Evolutionary conservation across 2,329 filamentous ascomycete species (phyloP).

Genomic region (Aureobasidium sp.): DNA sequence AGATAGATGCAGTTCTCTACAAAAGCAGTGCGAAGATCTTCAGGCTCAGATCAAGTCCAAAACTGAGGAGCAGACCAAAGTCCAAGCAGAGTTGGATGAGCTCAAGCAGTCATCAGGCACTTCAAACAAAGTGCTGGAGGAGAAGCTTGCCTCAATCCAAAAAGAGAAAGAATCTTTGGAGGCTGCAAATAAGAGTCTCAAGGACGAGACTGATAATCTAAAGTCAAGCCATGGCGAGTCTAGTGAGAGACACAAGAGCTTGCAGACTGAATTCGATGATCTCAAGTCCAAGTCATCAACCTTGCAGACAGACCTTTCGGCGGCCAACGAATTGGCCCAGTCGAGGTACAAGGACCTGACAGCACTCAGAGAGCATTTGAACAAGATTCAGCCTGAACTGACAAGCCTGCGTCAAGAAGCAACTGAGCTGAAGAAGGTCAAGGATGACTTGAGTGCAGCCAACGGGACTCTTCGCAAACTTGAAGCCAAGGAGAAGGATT

Average conservation of each 20-base stretch:
- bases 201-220: conserved; percentile 60
- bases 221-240: conserved; percentile 42
- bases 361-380: conserved; percentile 69
- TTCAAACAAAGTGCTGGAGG: conserved; percentile 55
- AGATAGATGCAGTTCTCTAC: conserved; percentile 38
- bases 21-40: conserved; percentile 55
- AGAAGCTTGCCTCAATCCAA: conserved; percentile 42
- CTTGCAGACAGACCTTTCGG: conserved; percentile 75
- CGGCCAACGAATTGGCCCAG: conserved; percentile 79
- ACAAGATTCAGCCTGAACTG: conserved; percentile 81
- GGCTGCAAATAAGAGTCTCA: conserved; percentile 57
- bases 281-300: conserved; percentile 62
- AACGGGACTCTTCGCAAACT: conserved; percentile 62
- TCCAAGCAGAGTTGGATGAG: conserved; percentile 17
- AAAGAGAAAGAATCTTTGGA: conserved; percentile 54
- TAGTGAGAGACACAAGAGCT: conserved; percentile 47
- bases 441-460: conserved; percentile 63
- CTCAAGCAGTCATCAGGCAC: conserved; percentile 17
- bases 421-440: conserved; percentile 62
- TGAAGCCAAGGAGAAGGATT: conserved; percentile 74
- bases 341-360: conserved; percentile 81
- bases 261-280: conserved; percentile 61
- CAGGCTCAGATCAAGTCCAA: conserved; percentile 27
- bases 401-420: conserved; percentile 72
- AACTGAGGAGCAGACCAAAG: conserved; percentile 17